phyloP scores from a whole-genome alignment of 768 basidiomycete species.

The Trametes villosa region DNA sequence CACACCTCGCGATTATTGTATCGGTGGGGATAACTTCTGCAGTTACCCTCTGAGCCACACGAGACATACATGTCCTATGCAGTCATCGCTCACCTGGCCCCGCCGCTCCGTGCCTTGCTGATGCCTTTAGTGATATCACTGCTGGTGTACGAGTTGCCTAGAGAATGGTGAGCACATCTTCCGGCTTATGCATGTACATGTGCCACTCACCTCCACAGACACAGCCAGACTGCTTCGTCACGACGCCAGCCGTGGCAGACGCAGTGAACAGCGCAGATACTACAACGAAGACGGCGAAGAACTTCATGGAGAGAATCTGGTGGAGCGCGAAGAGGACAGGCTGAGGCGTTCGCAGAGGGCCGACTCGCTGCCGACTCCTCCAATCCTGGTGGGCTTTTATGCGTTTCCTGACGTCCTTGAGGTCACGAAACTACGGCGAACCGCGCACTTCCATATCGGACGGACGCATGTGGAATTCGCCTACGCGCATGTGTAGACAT shows the following conservation, averaged over 20 bases:
- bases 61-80: background rate
- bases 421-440: background rate
- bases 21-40: constrained; percentile 34
- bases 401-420: background rate
- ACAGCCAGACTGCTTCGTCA: constrained; percentile 26
- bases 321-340: background rate
- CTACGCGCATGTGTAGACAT: background rate
- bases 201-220: constrained; percentile 25
- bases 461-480: constrained; percentile 17
- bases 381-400: background rate
- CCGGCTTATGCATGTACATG: too few relatives aligned
- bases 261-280: constrained; percentile 16
- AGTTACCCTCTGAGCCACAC: background rate
- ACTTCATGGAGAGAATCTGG: constrained; percentile 9
- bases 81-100: constrained; percentile 20
- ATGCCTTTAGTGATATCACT: constrained; percentile 30
- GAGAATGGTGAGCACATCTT: background rate
- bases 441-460: background rate
- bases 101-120: constrained; percentile 26
- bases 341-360: background rate
- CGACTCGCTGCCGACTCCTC: background rate
- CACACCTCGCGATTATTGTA: constrained; percentile 35
- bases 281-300: constrained; percentile 13
- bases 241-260: constrained; percentile 9
- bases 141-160: constrained; percentile 22